These are phyloP conservation scores for Tolypocladium paradoxum DNA, from an alignment of 2,329 filamentous ascomycete genomes.

Conservation along the genomic window DNA sequence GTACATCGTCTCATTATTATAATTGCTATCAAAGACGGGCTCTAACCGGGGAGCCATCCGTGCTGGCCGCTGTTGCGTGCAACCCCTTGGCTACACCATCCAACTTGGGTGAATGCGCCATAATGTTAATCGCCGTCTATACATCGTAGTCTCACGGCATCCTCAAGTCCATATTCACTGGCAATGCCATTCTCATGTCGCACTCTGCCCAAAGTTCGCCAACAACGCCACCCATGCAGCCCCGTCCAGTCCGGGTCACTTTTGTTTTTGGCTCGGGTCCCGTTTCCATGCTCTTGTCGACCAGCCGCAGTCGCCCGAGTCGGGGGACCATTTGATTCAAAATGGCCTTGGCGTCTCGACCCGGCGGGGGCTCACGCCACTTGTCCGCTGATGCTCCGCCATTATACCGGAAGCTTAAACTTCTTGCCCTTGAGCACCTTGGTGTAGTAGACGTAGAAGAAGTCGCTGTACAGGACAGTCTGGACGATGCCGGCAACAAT, in stretches of 20 bases:
- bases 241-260: conserved; percentile 1
- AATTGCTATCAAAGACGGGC: not conserved
- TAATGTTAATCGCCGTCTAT: not conserved
- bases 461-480: conserved; percentile 94
- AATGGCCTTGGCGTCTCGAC: not conserved
- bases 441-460: conserved; percentile 99
- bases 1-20: not conserved
- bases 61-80: not conserved
- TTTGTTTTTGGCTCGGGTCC: not conserved
- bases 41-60: not conserved
- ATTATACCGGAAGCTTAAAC: conserved; percentile 73
- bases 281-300: not conserved
- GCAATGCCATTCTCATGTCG: not conserved
- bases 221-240: conserved; percentile 20
- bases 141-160: not conserved
- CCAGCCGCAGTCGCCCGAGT: not conserved
- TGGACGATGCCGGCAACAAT: conserved; percentile 84
- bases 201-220: conserved; percentile 9
- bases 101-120: not conserved
- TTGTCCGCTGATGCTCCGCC: not conserved
- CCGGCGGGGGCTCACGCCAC: not conserved
- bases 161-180: not conserved
- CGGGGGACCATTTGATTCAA: not conserved
- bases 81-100: not conserved
- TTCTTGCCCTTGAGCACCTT: conserved; percentile 87